Percentiles rank a stretch among this genome's conserved stretches.
phyloP scores from a whole-genome alignment of 2,329 filamentous ascomycete species.

The Plectosphaerella sp. region DNA sequence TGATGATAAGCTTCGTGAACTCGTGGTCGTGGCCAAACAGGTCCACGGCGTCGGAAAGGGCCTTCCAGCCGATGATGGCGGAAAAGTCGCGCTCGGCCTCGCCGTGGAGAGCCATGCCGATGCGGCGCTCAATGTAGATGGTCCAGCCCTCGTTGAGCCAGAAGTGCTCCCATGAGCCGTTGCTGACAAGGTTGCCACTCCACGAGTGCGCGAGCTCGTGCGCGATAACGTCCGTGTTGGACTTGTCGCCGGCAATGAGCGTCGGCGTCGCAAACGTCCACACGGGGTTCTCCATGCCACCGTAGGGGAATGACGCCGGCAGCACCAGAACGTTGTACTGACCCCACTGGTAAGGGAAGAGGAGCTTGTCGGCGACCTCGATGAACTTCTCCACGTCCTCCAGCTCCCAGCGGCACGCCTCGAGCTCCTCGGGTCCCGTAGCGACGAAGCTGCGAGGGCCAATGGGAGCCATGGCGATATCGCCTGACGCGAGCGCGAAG shows the following conservation, averaged over 20 bases:
- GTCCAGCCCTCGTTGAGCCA: constrained; percentile 86
- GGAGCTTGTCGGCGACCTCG: constrained; percentile 72
- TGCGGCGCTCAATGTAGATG: constrained; percentile 85
- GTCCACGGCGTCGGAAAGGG: constrained; percentile 73
- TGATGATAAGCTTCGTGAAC: constrained; percentile 86
- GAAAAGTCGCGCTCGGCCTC: constrained; percentile 88
- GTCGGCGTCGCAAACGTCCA: constrained; percentile 95
- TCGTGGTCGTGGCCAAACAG: constrained; percentile 79
- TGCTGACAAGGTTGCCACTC: constrained; percentile 9
- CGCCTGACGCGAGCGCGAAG: constrained; percentile 85
- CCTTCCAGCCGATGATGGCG: constrained; percentile 93
- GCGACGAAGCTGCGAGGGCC: constrained; percentile 81
- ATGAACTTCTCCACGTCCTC: constrained; percentile 89
- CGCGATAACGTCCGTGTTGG: constrained; percentile 95
- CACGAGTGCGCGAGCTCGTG: constrained; percentile 46
- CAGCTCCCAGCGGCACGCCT: constrained; percentile 84
- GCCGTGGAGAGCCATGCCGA: constrained; percentile 72
- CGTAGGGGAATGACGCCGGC: constrained; percentile 86
- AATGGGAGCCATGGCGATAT: constrained; percentile 80
- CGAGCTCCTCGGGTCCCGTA: constrained; percentile 82
- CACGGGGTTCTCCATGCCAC: constrained; percentile 88
- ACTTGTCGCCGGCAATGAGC: constrained; percentile 82
- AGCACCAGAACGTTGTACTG: constrained; percentile 92
- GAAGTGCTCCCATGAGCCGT: constrained; percentile 13
- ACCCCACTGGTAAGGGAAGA: constrained; percentile 90